Evolutionary conservation across 257 asterid genomes (phyloP), one percentile per base, ranked within the genome.

Genomic region (Perilla frutescens): DNA sequence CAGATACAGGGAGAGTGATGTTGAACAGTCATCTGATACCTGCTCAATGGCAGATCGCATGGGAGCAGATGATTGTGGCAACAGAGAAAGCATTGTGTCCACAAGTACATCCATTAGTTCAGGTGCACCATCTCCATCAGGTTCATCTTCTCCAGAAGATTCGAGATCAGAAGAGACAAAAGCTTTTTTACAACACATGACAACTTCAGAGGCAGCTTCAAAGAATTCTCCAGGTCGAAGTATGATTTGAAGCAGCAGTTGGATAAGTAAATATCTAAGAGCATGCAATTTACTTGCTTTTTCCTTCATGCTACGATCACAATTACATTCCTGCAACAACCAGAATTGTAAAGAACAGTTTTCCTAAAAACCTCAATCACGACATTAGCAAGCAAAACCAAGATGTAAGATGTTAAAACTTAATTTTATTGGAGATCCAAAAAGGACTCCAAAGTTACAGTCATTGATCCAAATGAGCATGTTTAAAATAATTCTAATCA

Each of bases 21-120:
- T 72, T 12, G 58, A 53, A 72, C 41, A 15, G 57, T 41, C 29
- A 70, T 69, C 61, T 31, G 63, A 66, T 67, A 80, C 99, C 96
- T 81, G 98, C 83, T 95, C 99, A 77, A 95, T 88, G 56, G 99
- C 85, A 48, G 97, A 85, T 14, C 98, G 90, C 83, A 90, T 47
- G 34, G 99, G 96, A 69, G 97, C 89, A 45, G 98, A 85, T 58
- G 98, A 92, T 80, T 95, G 95, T 1, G 99, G 97, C 79, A 95
- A 86, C 60, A 95, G 75, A 12, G 99, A 92, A 76, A 95, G 98
- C 96, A 95, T 85, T 14, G 98, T 88, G 81, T 92, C 98, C 74
- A 95, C 93, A 75, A 95, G 93, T 20, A 95, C 99, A 54, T 95
- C 98, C 98, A 95, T 92, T 66, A 86, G 68, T 61, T 84, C 79